phyloP scores from a whole-genome alignment of 148 eudicot genomes.

The Rhododendron ferrugineum region DNA sequence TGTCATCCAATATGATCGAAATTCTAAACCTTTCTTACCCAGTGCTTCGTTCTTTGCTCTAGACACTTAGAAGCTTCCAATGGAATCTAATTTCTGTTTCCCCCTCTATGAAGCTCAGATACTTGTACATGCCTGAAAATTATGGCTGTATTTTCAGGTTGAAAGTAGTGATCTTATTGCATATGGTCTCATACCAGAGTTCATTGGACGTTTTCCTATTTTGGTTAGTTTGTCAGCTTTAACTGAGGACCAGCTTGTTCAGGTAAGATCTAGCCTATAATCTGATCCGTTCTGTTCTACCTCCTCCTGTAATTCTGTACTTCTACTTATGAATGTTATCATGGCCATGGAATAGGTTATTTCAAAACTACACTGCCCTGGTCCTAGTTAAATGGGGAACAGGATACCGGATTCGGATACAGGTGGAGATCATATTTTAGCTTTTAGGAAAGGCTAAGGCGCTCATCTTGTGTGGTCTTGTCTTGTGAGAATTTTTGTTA shows the following conservation, averaged over 20 bases:
- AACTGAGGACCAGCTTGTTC: constrained; percentile 88
- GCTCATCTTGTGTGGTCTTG: background rate
- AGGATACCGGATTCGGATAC: background rate
- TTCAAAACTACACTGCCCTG: background rate
- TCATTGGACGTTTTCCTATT: constrained; percentile 92
- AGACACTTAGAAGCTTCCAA: background rate
- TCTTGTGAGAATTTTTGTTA: background rate
- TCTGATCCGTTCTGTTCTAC: background rate
- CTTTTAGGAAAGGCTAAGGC: background rate
- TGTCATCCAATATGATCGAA: constrained; percentile 1
- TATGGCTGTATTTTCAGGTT: constrained; percentile 41
- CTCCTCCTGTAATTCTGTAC: background rate
- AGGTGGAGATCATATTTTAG: background rate
- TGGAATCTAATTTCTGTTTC: background rate
- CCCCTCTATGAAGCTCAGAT: background rate
- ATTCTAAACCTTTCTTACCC: background rate
- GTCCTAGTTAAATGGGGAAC: background rate
- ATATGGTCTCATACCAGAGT: constrained; percentile 92
- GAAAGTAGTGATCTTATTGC: constrained; percentile 90
- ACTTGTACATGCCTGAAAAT: background rate
- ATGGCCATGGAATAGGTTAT: background rate
- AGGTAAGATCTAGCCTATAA: constrained; percentile 38
- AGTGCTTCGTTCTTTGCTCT: background rate
- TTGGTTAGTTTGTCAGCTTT: constrained; percentile 87
- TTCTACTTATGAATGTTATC: background rate